Conservation (phyloP, 2,329 filamentous ascomycete species). For the Cladophialophora carrionii region DNA sequence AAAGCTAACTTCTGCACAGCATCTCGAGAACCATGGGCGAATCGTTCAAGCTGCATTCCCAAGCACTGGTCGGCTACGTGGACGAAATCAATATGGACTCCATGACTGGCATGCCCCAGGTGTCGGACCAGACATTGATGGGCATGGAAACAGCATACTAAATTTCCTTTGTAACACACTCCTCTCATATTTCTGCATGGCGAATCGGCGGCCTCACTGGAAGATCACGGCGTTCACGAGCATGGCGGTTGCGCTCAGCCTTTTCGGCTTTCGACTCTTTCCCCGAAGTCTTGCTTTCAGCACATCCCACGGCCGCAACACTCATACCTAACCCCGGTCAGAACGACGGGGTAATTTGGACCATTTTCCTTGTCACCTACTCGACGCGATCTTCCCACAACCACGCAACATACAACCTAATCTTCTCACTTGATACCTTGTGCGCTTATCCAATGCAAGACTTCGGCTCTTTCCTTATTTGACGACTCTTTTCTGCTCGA, state of each 20-base stretch:
- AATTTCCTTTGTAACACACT: conserved; percentile 25
- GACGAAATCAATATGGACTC: conserved; percentile 66
- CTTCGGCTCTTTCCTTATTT: conserved; percentile 18
- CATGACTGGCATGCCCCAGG: conserved; percentile 36
- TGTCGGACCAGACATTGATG: conserved; percentile 35
- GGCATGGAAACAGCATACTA: conserved; percentile 37
- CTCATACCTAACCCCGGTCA: background rate
- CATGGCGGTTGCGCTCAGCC: conserved; percentile 9
- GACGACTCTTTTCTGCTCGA: conserved; percentile 19
- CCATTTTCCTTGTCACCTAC: conserved; percentile 3
- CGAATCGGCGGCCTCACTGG: conserved; percentile 21
- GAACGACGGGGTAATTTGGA: background rate
- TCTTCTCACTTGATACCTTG: conserved; percentile 35
- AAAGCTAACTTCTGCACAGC: conserved; percentile 47
- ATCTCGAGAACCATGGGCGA: conserved; percentile 87
- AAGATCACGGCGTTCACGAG: conserved; percentile 19
- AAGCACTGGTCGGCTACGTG: conserved; percentile 92
- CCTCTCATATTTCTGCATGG: conserved; percentile 28
- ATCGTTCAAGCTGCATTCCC: conserved; percentile 94
- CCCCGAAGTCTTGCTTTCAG: conserved; percentile 17
- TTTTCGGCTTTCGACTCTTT: conserved; percentile 16
- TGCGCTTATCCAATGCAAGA: conserved; percentile 36
- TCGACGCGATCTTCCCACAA: conserved; percentile 21
- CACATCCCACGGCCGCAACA: conserved; percentile 4
- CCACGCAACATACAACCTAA: conserved; percentile 28